These are phyloP conservation scores for Prunus yedoensis DNA, from an alignment of 331 rosid genomes.

Conservation along the genomic window DNA sequence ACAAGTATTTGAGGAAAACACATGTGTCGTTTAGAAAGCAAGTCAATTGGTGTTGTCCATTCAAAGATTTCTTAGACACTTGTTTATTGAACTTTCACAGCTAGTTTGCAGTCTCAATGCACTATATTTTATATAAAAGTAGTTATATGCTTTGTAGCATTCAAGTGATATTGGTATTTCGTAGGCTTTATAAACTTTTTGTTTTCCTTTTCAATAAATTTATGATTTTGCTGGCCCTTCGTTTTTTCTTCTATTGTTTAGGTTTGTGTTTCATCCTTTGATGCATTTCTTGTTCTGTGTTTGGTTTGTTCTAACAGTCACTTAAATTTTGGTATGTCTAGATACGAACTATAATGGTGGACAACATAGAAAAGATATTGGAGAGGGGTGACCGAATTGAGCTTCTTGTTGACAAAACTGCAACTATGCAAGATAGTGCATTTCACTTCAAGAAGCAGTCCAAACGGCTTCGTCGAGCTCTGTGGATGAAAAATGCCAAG, in stretches of 20 bases:
- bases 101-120: conserved; percentile 3
- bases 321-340: conserved; percentile 34
- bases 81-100: neutral
- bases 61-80: neutral
- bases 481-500: conserved; percentile 97
- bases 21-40: neutral
- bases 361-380: conserved; percentile 87
- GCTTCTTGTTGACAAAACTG: conserved; percentile 92
- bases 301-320: conserved; percentile 23
- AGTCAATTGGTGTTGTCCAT: neutral
- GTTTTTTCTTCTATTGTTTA: neutral
- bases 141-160: neutral
- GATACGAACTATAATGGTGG: conserved; percentile 95
- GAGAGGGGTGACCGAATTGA: conserved; percentile 97
- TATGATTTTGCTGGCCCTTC: neutral
- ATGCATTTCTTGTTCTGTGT: conserved; percentile 12
- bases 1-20: neutral
- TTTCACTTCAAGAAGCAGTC: conserved; percentile 97
- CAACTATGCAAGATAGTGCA: conserved; percentile 96
- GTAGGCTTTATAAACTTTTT: neutral
- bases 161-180: neutral
- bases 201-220: neutral
- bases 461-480: conserved; percentile 86
- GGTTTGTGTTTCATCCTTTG: neutral
- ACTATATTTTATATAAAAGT: neutral